These are phyloP conservation scores for Kwoniella dejecticola DNA, from an alignment of 768 basidiomycete genomes.

Conservation along the genomic window DNA sequence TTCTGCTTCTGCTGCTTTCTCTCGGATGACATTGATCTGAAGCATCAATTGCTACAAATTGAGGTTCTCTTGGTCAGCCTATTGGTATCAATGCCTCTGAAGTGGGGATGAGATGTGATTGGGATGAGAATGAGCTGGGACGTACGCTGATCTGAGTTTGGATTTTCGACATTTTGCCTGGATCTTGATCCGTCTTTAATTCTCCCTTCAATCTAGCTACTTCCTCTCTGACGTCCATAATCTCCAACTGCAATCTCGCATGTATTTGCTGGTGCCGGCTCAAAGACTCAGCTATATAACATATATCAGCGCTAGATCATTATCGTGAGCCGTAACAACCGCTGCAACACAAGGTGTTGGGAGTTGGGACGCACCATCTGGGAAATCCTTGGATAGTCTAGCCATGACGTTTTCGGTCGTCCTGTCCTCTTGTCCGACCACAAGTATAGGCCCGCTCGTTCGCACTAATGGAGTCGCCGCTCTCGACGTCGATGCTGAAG, in stretches of 20 bases:
- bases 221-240: slow-evolving; percentile 70
- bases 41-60: slow-evolving; percentile 76
- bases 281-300: slow-evolving; percentile 72
- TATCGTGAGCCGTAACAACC: no score
- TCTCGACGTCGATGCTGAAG: slow-evolving; percentile 12
- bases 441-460: not conserved
- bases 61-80: not conserved
- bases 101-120: not conserved
- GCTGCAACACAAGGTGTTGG: no score
- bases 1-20: slow-evolving; percentile 96
- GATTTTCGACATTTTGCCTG: slow-evolving; percentile 82
- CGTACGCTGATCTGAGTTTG: slow-evolving; percentile 94
- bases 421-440: not conserved
- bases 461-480: slow-evolving; percentile 2
- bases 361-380: no score
- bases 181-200: slow-evolving; percentile 76
- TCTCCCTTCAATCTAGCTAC: slow-evolving; percentile 69
- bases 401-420: slow-evolving; percentile 31
- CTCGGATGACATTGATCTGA: slow-evolving; percentile 93
- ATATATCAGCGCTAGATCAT: no score
- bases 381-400: slow-evolving; percentile 33
- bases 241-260: slow-evolving; percentile 68
- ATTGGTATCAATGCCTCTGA: not conserved
- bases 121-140: slow-evolving; percentile 1
- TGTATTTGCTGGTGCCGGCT: slow-evolving; percentile 72